phyloP scores from a whole-genome alignment of 306 rosid species.

The Quercus bicolor region DNA sequence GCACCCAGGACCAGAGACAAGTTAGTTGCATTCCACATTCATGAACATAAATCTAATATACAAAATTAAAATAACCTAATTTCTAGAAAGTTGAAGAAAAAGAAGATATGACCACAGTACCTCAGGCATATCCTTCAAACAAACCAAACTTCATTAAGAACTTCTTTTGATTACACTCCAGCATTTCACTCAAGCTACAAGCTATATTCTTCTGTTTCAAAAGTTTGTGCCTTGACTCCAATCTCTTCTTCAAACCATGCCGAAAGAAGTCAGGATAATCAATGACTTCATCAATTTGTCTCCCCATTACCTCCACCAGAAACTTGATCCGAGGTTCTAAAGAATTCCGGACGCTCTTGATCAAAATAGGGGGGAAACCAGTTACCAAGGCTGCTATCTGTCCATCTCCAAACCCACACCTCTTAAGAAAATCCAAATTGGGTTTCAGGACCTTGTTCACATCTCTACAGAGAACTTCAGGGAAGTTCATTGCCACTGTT shows the following conservation, averaged over 20 bases:
- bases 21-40: not conserved
- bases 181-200: conserved; percentile 84
- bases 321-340: conserved; percentile 72
- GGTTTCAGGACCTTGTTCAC: conserved; percentile 65
- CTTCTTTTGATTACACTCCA: conserved; percentile 80
- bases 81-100: conserved; percentile 4
- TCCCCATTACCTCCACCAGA: conserved; percentile 77
- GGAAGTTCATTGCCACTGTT: conserved; percentile 58
- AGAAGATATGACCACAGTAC: conserved; percentile 26
- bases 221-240: conserved; percentile 64
- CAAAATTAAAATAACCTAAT: conserved; percentile 15
- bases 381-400: conserved; percentile 69
- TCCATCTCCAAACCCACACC: conserved; percentile 58
- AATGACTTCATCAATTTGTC: conserved; percentile 61
- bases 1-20: not conserved
- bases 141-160: conserved; percentile 66
- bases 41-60: not conserved
- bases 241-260: conserved; percentile 72
- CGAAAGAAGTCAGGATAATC: conserved; percentile 79
- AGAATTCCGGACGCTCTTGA: conserved; percentile 79
- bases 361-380: conserved; percentile 79
- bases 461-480: conserved; percentile 78
- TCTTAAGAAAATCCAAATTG: conserved; percentile 53
- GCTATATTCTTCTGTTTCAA: conserved; percentile 42
- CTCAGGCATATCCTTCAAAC: conserved; percentile 41